phyloP scores from a whole-genome alignment of 257 asterid species.

The Plantago elongata region DNA sequence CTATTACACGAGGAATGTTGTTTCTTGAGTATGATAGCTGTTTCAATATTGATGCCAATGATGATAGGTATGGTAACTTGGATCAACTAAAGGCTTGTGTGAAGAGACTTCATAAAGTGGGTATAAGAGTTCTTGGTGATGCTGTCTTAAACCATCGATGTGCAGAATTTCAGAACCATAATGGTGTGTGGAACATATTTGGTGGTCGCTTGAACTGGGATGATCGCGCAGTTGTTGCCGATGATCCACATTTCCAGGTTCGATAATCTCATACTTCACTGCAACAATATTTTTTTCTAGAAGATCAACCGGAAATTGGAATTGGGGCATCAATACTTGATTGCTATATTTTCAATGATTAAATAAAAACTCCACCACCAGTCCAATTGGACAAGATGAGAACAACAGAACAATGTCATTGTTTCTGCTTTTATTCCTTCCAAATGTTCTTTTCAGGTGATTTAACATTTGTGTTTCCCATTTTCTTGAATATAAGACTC shows the following conservation, averaged over 20 bases:
- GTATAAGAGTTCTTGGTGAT: slow-evolving; percentile 82
- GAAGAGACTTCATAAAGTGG: slow-evolving; percentile 65
- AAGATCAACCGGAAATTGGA: slow-evolving; percentile 3
- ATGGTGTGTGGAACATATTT: slow-evolving; percentile 93
- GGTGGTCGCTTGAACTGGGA: slow-evolving; percentile 98
- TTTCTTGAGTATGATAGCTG: background rate
- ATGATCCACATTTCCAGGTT: slow-evolving; percentile 99
- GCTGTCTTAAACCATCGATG: slow-evolving; percentile 93
- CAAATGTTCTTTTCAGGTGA: too few relatives aligned
- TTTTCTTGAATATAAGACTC: too few relatives aligned
- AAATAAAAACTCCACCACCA: too few relatives aligned
- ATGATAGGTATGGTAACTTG: slow-evolving; percentile 65
- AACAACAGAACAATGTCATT: too few relatives aligned
- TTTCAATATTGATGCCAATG: slow-evolving; percentile 14
- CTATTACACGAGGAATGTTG: too few relatives aligned
- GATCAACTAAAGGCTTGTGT: slow-evolving; percentile 74
- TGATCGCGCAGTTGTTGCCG: slow-evolving; percentile 90
- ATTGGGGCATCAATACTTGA: slow-evolving; percentile 7
- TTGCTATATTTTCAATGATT: too few relatives aligned
- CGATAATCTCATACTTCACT: slow-evolving; percentile 12
- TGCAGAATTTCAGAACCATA: slow-evolving; percentile 64
- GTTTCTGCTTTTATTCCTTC: too few relatives aligned
- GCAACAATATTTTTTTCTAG: background rate
- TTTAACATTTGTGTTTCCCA: too few relatives aligned
- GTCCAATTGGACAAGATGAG: too few relatives aligned